Evolutionary conservation across 2,329 filamentous ascomycete species (phyloP), one percentile per base, ranked within the genome.

Genomic region (Arthrinium phaeospermum): DNA sequence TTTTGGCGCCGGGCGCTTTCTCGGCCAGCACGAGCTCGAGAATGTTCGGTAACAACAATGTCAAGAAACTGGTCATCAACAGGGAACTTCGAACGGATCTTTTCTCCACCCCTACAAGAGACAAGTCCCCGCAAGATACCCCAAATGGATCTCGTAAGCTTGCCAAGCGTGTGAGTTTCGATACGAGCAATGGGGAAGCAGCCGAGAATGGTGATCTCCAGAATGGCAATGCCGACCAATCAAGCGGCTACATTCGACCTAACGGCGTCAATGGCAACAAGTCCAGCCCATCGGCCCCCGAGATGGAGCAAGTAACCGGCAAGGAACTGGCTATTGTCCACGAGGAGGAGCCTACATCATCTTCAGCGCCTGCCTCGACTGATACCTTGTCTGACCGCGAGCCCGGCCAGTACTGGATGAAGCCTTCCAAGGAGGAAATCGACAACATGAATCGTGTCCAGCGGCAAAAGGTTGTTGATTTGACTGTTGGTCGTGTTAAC

Each of bases 11-110:
- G 0, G 94, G 94, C 49, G 94, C 95, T 2, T 95, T 98, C 81
- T 93, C 94, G 2, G 87, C 92, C 37, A 92, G 89, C 78, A 85
- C 89, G 24, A 87, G 86, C 72, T 87, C 89, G 47, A 90, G 92
- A 72, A 88, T 90, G 76, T 92, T 91, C 70, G 89, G 90, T n/a
- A 91, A 87, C 79, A 88, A 88, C 64, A 94, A 89, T 79, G 90
- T 98, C 77, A 98, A 98, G 85, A 95, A 95, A 81, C 89, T 99
- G 72, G 93, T 95, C 70, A 98, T 99, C 80, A 97, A 98, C 83
- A 92, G 94, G 75, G 93, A 92, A 76, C 87, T 99, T 80, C 90
- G 94, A 71, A 95, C 89, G 72, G 92, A 94, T 77, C 85, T 92
- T 22, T 93, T 92, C 79, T 88, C 87, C 2, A 89, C 90, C 1